These are phyloP conservation scores for Turritis glabra DNA, from an alignment of 345 rosid genomes.

Conservation along the genomic window DNA sequence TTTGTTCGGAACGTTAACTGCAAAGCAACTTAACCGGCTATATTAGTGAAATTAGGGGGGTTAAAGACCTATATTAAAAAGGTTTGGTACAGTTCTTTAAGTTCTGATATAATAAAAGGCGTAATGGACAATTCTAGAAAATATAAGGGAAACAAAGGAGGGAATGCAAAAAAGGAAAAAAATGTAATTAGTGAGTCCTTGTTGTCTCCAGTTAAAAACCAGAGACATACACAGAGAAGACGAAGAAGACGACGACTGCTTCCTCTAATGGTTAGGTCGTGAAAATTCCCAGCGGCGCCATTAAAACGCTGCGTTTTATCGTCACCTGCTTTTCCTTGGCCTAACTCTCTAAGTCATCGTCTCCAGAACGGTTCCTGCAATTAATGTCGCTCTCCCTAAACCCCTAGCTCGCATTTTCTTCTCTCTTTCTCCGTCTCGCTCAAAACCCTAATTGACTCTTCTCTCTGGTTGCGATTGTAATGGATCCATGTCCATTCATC, in stretches of 20 bases:
- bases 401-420: not conserved
- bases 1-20: too few species aligned
- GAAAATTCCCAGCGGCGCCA: constrained; percentile 26
- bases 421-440: not conserved
- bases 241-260: constrained; percentile 28
- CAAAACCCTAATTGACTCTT: not conserved
- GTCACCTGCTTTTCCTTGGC: constrained; percentile 14
- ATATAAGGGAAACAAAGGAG: constrained; percentile 14
- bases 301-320: constrained; percentile 32
- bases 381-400: constrained; percentile 30
- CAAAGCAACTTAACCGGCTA: not conserved
- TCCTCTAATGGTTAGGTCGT: constrained; percentile 21
- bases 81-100: not conserved
- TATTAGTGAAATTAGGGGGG: not conserved
- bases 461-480: constrained; percentile 6
- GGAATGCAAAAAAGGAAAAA: constrained; percentile 26
- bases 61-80: not conserved
- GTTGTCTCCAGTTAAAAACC: constrained; percentile 31
- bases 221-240: not conserved
- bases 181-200: constrained; percentile 8
- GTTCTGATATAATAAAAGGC: not conserved
- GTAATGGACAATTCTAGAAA: not conserved
- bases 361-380: constrained; percentile 14
- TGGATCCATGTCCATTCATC: constrained; percentile 97
- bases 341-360: not conserved